These are phyloP conservation scores for Lipomyces spencermartinsiae DNA, from an alignment of 805 yeast species.

Conservation along the genomic window DNA sequence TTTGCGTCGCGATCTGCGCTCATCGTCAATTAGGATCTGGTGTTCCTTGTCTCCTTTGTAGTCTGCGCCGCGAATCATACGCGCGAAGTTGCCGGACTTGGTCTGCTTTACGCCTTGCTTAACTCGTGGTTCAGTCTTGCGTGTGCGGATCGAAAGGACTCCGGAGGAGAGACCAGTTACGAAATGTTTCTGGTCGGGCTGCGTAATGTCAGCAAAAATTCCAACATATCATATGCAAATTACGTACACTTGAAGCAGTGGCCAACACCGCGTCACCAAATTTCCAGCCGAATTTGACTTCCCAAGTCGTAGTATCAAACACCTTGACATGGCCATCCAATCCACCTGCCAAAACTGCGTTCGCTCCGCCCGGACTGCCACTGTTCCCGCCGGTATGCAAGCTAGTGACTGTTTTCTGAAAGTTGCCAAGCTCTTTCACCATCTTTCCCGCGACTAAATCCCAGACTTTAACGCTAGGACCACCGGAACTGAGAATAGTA, in stretches of 20 bases:
- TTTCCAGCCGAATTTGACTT: conserved; percentile 96
- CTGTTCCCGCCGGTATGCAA: conserved; percentile 30
- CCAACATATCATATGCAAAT: background rate
- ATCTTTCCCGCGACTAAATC: conserved; percentile 80
- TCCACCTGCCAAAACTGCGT: conserved; percentile 90
- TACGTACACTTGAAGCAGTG: conserved; percentile 58
- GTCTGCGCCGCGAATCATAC: conserved; percentile 90
- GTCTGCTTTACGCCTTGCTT: conserved; percentile 55
- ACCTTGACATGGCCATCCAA: conserved; percentile 97
- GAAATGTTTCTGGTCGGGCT: conserved; percentile 86
- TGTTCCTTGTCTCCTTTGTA: conserved; percentile 90
- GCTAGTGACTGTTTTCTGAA: conserved; percentile 79
- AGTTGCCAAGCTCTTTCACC: conserved; percentile 76
- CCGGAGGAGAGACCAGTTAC: conserved; percentile 94
- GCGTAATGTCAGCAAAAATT: conserved; percentile 50
- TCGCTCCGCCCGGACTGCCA: conserved; percentile 47
- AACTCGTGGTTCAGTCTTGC: conserved; percentile 69
- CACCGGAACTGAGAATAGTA: conserved; percentile 80
- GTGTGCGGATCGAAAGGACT: conserved; percentile 82
- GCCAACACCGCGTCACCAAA: conserved; percentile 91
- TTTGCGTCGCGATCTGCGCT: conserved; percentile 40
- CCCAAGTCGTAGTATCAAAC: conserved; percentile 77
- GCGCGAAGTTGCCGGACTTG: conserved; percentile 64
- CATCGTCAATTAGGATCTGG: conserved; percentile 55
- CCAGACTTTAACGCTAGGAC: conserved; percentile 86